Conservation (phyloP, 2,329 filamentous ascomycete genomes). For the Stemphylium beticola region DNA sequence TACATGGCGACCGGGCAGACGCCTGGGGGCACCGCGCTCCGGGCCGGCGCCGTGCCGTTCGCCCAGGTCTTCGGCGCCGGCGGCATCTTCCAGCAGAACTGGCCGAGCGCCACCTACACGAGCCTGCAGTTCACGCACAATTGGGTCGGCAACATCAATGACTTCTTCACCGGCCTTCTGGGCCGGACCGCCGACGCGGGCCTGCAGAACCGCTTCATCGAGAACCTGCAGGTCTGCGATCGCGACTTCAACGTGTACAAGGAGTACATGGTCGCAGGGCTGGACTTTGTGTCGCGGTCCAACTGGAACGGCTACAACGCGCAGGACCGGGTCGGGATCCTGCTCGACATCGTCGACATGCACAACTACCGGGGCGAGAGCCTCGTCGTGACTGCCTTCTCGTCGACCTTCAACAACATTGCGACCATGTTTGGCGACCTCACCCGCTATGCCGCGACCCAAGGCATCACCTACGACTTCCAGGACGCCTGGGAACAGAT, state of each 20-base stretch:
- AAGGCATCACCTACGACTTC: no score
- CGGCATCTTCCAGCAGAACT: background rate
- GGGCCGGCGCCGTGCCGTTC: no score
- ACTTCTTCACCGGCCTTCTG: background rate
- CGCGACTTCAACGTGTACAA: background rate
- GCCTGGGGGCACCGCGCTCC: no score
- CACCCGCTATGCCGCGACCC: background rate
- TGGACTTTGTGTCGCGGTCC: no score
- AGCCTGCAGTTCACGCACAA: background rate
- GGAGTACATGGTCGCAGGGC: no score
- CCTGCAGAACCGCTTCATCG: background rate
- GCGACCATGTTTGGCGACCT: background rate
- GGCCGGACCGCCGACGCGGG: background rate
- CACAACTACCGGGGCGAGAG: background rate
- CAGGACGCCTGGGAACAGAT: no score
- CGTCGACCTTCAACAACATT: background rate
- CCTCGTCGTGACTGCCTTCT: background rate
- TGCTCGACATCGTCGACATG: background rate
- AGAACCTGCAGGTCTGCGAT: background rate
- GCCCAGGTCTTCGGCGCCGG: background rate
- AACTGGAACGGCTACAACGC: background rate
- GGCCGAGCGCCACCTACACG: background rate
- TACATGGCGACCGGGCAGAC: no score
- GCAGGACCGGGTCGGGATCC: background rate
- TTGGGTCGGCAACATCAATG: background rate